Percentiles rank a stretch among this genome's conserved stretches.
Evolutionary conservation across 2,329 filamentous ascomycete species (phyloP).

Genomic region (Hymenoscyphus fraxineus): DNA sequence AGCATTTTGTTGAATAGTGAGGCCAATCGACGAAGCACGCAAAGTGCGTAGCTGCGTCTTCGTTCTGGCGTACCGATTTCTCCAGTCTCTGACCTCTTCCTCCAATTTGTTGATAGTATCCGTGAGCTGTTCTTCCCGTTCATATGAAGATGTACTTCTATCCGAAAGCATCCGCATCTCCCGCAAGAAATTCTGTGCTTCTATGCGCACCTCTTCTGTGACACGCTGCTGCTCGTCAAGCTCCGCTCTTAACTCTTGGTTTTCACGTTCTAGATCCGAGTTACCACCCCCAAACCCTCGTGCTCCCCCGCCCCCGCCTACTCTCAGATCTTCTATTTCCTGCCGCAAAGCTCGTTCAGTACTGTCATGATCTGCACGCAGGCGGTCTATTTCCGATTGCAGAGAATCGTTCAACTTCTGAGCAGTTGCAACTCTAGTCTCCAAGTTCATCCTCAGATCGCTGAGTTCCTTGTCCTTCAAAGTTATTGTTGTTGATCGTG

Average conservation of each 20-base stretch:
- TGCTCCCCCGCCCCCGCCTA: constrained; percentile 29
- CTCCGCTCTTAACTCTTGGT: constrained; percentile 63
- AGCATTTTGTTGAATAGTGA: constrained; percentile 67
- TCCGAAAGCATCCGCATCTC: constrained; percentile 88
- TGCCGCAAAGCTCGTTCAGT: constrained; percentile 60
- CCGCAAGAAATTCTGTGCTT: constrained; percentile 76
- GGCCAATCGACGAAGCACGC: constrained; percentile 73
- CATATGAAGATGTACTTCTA: constrained; percentile 72
- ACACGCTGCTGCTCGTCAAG: constrained; percentile 73
- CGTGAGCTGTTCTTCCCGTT: constrained; percentile 76
- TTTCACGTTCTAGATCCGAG: constrained; percentile 57
- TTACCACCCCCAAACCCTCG: constrained; percentile 36
- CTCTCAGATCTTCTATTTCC: constrained; percentile 55
- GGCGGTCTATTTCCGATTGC: constrained; percentile 71
- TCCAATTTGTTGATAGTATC: constrained; percentile 73
- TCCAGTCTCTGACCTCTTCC: constrained; percentile 83
- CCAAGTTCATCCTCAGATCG: constrained; percentile 61
- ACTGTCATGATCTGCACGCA: constrained; percentile 64
- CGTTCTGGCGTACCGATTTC: constrained; percentile 78
- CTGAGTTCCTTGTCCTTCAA: constrained; percentile 69
- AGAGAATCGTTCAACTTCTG: constrained; percentile 76
- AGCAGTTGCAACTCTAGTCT: constrained; percentile 69
- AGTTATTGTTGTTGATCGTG: constrained; percentile 47
- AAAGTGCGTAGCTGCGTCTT: constrained; percentile 84
- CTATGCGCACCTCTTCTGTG: constrained; percentile 80